Evolutionary conservation across 2,329 filamentous ascomycete genomes (phyloP).

Genomic region (Bisporella sp.): DNA sequence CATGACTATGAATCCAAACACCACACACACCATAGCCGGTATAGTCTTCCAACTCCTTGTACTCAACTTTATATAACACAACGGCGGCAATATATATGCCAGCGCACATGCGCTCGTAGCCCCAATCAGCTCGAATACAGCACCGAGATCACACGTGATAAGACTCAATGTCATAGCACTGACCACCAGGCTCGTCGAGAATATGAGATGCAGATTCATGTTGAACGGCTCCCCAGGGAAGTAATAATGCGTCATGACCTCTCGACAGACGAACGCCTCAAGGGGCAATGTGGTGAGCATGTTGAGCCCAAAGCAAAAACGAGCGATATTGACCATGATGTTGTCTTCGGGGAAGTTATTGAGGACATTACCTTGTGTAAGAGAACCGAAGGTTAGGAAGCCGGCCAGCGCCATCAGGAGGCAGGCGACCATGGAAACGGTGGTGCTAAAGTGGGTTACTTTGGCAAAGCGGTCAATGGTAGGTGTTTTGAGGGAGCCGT

Average conservation of each 20-base stretch:
- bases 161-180: constrained; percentile 71
- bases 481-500: constrained; percentile 87
- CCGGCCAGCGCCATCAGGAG: constrained; percentile 81
- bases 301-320: constrained; percentile 93
- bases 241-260: constrained; percentile 88
- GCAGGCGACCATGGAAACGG: constrained; percentile 86
- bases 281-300: constrained; percentile 97
- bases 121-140: constrained; percentile 93
- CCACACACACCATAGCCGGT: constrained; percentile 64
- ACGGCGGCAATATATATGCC: constrained; percentile 88
- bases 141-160: constrained; percentile 85
- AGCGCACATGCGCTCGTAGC: constrained; percentile 90
- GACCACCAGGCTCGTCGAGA: constrained; percentile 78
- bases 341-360: constrained; percentile 96
- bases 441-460: constrained; percentile 91
- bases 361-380: constrained; percentile 88
- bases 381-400: constrained; percentile 88
- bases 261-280: constrained; percentile 94
- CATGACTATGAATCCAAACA: constrained; percentile 77
- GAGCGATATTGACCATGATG: constrained; percentile 87
- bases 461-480: constrained; percentile 91
- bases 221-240: constrained; percentile 62
- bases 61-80: constrained; percentile 92
- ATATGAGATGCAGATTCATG: constrained; percentile 69
- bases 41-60: constrained; percentile 68